Base-by-base conservation (phyloP, 2,329 filamentous ascomycete species). In the Epichloe sibirici region DNA sequence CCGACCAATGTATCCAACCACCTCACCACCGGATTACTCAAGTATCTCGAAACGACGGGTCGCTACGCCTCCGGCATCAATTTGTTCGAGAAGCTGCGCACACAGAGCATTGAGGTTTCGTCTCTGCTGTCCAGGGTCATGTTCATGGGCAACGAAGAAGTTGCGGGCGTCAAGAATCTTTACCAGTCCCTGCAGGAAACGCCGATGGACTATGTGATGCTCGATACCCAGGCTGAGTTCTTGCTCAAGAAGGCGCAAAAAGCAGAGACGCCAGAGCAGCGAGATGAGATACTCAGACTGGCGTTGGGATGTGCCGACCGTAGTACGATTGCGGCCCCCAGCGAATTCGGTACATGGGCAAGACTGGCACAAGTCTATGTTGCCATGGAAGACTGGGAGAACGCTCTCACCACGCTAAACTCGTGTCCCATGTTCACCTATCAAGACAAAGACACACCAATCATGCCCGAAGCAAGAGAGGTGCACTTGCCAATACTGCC, bases 371-470 rank as follows among this genome's bases (percentile, higher is more conserved):
- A 97, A 65, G 86, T 97, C 35, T 98, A 98, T 61, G 88, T 97
- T 52, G 81, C 85, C 48, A 81, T 95, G 70, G 93, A 98, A 66
- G 88, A 95, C 65, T 98, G 93, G 90, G 93, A 97, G 64, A 82
- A 97, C 59, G 93, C 93, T 0, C 78, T 98, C 25, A 83, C 95
- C 5, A 97, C 93, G 4, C 77, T 98, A 50, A 98, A 98, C 71
- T 98, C 93, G 17, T 98, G 93, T 68, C 93, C 93, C 8, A 98
- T 98, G 93, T 98, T 98, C 69, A 98, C 93, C 6, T 97, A 98
- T 68, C 93, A 97, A 69, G 93, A 98, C 70, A 97, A 96, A 69
- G 93, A 98, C 66, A 86, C 90, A 5, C 93, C 93, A 3, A 73
- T 93, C 55, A 91, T 97, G 86, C 93, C 93, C 1, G 90, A 95